Base-by-base conservation (phyloP, 371 early-diverging fungal species). In the Sporodiniella umbellata region DNA sequence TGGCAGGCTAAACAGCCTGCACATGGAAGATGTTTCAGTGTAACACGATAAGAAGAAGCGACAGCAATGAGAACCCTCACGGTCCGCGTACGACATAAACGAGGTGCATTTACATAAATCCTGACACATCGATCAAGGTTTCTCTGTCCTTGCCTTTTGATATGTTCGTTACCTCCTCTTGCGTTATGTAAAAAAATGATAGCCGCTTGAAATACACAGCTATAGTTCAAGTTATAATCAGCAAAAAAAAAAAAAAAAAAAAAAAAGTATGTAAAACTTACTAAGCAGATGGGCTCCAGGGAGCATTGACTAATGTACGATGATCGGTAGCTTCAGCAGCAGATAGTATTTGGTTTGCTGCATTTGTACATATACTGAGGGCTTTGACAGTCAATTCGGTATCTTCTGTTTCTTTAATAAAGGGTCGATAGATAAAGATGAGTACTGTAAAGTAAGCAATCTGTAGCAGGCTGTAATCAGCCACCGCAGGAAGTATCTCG, bases 161-260 rank as follows among this genome's bases (percentile, higher is more conserved):
- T 14, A 15, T 37, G 44, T 4, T 43, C 40, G 18, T 68, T 70
- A 17, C 64, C 62, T 14, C 68, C 61, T 45, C 64, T 68, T 14
- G 70, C 62, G 33, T 66, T 68, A 26, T 68, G 64, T 17, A 74
- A 46, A 49, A 74, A 70, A 10, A 74, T 59, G 33, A 74, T 64
- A 10, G 68, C 61, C 17, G 70, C 61, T 49, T 74, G 74, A 23
- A 70, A 67, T 17, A 67, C 47, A 26, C 68, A 45, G 24, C 73
- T 72, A 42, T 23, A 18, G 15, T n/a, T n/a, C n/a, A n/a, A n/a
- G n/a, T n/a, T n/a, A n/a, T 18, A 33, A 2, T 24, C 10, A 44
- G n/a, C 14, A 51, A n/a, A n/a, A n/a, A n/a, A n/a, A n/a, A n/a
- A n/a, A 8, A 22, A 31, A 26, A 40, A 8, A 11, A 50, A 43